phyloP scores from a whole-genome alignment of 1,284 basidiomycete species.

The Mycena citricolor region DNA sequence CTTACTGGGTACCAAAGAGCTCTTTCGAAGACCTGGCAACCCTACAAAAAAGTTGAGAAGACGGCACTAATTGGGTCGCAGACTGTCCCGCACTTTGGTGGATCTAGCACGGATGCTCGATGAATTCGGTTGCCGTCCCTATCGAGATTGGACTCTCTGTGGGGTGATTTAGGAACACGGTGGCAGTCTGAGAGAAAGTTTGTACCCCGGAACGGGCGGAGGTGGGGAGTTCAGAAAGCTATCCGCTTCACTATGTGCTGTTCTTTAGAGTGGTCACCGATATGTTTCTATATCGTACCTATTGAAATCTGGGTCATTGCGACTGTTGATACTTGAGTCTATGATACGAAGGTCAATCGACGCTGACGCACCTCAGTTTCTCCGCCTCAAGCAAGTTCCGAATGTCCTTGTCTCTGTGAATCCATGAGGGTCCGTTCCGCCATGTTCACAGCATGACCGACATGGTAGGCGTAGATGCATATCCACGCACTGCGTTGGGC shows the following conservation, averaged over 20 bases:
- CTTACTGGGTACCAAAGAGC: conserved; percentile 17
- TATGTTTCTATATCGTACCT: too few relatives aligned
- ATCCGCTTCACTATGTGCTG: conserved; percentile 19
- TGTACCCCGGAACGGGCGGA: background rate
- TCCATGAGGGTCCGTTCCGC: too few relatives aligned
- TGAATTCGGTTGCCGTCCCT: too few relatives aligned
- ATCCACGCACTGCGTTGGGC: background rate
- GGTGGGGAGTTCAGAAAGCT: conserved; percentile 9
- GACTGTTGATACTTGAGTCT: too few relatives aligned
- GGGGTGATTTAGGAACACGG: background rate
- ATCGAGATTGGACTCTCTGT: too few relatives aligned
- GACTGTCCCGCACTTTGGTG: conserved; percentile 4
- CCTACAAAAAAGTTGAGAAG: conserved; percentile 3
- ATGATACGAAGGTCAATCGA: too few relatives aligned
- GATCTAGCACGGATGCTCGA: conserved; percentile 13
- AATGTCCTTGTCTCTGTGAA: conserved; percentile 15
- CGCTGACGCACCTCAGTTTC: conserved; percentile 8
- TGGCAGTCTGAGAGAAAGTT: background rate
- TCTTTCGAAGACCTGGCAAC: conserved; percentile 12
- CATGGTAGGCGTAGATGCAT: conserved; percentile 8
- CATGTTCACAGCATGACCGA: conserved; percentile 5
- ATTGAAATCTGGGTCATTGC: too few relatives aligned
- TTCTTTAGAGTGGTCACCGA: too few relatives aligned
- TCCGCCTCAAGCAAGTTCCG: conserved; percentile 7
- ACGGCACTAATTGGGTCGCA: background rate